Conservation (phyloP, 495 filamentous ascomycete species). For the Zalerion maritima region DNA sequence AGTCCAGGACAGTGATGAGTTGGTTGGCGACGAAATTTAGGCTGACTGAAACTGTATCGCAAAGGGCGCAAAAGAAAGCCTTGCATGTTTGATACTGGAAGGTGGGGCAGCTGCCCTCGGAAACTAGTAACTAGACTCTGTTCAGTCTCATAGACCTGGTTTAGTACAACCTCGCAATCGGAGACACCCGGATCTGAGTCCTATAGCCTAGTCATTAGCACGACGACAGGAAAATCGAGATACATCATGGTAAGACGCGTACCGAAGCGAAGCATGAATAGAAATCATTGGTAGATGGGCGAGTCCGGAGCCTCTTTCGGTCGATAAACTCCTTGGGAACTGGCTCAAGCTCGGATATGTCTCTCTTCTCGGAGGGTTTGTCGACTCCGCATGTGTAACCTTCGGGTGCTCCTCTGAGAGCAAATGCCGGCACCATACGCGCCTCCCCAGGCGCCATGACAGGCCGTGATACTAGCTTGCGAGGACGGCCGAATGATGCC, state of each 20-base stretch:
- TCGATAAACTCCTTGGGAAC: constrained; percentile 11
- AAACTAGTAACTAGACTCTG: constrained; percentile 19
- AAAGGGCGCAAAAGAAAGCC: constrained; percentile 30
- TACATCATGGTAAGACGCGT: constrained; percentile 4
- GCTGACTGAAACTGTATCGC: constrained; percentile 18
- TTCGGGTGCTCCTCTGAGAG: constrained; percentile 8
- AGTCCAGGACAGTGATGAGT: constrained; percentile 18
- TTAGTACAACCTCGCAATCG: constrained; percentile 23
- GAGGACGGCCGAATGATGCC: constrained; percentile 9
- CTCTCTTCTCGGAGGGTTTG: constrained; percentile 10
- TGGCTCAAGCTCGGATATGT: constrained; percentile 12
- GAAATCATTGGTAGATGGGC: constrained; percentile 16
- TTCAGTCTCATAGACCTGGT: constrained; percentile 17
- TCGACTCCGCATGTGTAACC: constrained; percentile 12
- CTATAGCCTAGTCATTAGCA: constrained; percentile 7
- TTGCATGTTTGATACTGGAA: constrained; percentile 23
- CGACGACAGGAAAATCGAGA: background rate
- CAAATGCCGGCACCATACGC: constrained; percentile 3
- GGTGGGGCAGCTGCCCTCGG: constrained; percentile 21
- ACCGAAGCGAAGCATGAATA: constrained; percentile 25
- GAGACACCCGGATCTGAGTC: constrained; percentile 11
- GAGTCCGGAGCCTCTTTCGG: constrained; percentile 4
- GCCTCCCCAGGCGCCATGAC: constrained; percentile 1
- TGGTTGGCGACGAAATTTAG: constrained; percentile 26
- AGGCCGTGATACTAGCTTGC: constrained; percentile 9